These are phyloP conservation scores for Acanthamoeba castellanii DNA, from an alignment of 208 protist genomes.

Conservation along the genomic window DNA sequence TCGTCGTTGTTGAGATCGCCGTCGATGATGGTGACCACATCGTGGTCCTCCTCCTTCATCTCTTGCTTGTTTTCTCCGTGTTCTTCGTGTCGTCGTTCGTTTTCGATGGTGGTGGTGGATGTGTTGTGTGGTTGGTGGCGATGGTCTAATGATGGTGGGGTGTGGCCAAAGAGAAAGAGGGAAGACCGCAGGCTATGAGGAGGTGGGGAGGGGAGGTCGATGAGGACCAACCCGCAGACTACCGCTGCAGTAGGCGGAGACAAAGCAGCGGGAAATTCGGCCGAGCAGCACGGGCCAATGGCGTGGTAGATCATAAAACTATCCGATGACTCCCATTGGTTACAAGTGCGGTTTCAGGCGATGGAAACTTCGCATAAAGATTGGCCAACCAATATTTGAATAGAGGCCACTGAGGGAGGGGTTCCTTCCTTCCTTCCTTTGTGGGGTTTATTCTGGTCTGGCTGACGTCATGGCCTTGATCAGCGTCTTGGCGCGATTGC, in stretches of 20 bases:
- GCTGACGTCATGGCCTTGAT: not conserved
- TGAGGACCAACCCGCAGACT: not conserved
- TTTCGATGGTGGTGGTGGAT: not conserved
- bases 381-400: not conserved
- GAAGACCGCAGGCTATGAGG: not conserved
- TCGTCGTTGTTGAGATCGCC: not conserved
- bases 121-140: too few relatives aligned
- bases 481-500: constrained; percentile 26
- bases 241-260: not conserved
- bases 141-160: not conserved
- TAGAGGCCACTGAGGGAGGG: too few relatives aligned
- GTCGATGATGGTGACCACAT: not conserved
- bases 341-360: not conserved
- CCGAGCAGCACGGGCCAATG: not conserved
- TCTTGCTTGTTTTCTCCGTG: not conserved
- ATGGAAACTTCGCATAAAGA: not conserved
- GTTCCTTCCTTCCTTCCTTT: not conserved
- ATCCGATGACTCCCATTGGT: not conserved
- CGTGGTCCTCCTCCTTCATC: not conserved
- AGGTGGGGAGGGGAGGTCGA: not conserved
- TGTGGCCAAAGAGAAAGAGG: too few relatives aligned
- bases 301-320: not conserved
- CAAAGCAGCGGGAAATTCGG: constrained; percentile 16
- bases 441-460: constrained; percentile 12
- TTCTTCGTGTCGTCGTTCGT: not conserved